Base-by-base conservation (phyloP, 2,329 filamentous ascomycete species). In the Mycogone perniciosa region DNA sequence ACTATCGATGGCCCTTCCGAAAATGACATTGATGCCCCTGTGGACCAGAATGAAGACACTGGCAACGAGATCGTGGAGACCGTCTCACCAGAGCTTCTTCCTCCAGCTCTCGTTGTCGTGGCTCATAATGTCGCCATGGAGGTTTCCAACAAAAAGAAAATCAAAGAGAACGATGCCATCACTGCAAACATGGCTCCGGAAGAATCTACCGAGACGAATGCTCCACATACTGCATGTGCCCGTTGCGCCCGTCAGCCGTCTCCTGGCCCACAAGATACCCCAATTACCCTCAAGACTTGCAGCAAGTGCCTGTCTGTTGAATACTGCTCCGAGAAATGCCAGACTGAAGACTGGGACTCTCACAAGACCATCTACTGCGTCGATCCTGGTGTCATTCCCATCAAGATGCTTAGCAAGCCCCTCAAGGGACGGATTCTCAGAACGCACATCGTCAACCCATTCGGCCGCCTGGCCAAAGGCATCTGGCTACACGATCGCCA, bases 401-500 rank as follows among this genome's bases (percentile, higher is more conserved):
- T n/a, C 1, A 6, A n/a, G 3, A 33, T n/a, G 2, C 13, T 50
- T 2, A 30, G 27, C 10, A 39, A 45, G 34, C 47, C 47, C 29
- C 33, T 39, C 4, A 9, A 11, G 26, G 41, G 20, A 10, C 34
- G 40, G 13, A 38, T 44, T 2, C 33, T 50, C 4, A 34, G 31
- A 37, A 45, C 41, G 1, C 20, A 31, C 34, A 31, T 50, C 34
- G 13, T 34, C 6, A 50, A 44, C 13, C 34, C 41, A 2, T 50
- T 50, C 11, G 11, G 40, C 1, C 47, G 48, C 29, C 35, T 50
- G 13, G 26, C 20, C 27, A 40, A 44, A 13, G 41, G 41, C 11
- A 44, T 44, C 27, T 50, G 41, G 48, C 48, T 50, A 8, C 48
- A 50, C 27, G 41, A 44, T 33, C 34, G 40, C 6, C 41, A 50